These are phyloP conservation scores for Kickxella alabastrina DNA, from an alignment of 192 early-diverging fungal species.

Conservation along the genomic window DNA sequence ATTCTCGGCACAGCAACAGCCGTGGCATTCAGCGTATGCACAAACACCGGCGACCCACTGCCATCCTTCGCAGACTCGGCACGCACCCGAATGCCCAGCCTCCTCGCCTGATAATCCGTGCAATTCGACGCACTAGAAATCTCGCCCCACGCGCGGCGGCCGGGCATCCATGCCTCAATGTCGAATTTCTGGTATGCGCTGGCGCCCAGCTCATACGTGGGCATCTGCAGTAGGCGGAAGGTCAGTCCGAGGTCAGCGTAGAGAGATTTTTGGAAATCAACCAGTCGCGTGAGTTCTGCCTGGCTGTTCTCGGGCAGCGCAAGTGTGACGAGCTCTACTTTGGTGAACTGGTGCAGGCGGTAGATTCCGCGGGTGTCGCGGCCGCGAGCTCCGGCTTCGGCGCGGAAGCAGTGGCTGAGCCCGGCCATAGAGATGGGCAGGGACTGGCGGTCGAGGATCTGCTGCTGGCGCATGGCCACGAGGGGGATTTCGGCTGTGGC, in stretches of 20 bases:
- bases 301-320: slow-evolving; percentile 63
- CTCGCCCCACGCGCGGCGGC: slow-evolving; percentile 61
- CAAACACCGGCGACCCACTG: slow-evolving; percentile 53
- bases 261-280: slow-evolving; percentile 66
- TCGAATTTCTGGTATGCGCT: slow-evolving; percentile 89
- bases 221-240: slow-evolving; percentile 81
- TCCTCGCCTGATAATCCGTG: slow-evolving; percentile 87
- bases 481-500: slow-evolving; percentile 92
- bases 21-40: slow-evolving; percentile 90
- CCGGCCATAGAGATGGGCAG: slow-evolving; percentile 75
- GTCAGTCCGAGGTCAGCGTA: slow-evolving; percentile 78
- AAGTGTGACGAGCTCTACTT: slow-evolving; percentile 86
- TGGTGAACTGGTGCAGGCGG: slow-evolving; percentile 91
- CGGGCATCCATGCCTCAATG: slow-evolving; percentile 98
- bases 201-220: slow-evolving; percentile 86
- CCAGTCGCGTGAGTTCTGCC: slow-evolving; percentile 66
- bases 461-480: slow-evolving; percentile 75
- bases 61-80: slow-evolving; percentile 42
- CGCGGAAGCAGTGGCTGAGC: slow-evolving; percentile 82
- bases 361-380: slow-evolving; percentile 84
- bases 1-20: slow-evolving; percentile 86
- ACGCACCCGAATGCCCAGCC: slow-evolving; percentile 67
- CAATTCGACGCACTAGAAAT: slow-evolving; percentile 90
- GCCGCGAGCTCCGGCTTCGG: slow-evolving; percentile 83
- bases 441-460: slow-evolving; percentile 54